Conservation (phyloP, 495 filamentous ascomycete species). For the Collariella sp. region DNA sequence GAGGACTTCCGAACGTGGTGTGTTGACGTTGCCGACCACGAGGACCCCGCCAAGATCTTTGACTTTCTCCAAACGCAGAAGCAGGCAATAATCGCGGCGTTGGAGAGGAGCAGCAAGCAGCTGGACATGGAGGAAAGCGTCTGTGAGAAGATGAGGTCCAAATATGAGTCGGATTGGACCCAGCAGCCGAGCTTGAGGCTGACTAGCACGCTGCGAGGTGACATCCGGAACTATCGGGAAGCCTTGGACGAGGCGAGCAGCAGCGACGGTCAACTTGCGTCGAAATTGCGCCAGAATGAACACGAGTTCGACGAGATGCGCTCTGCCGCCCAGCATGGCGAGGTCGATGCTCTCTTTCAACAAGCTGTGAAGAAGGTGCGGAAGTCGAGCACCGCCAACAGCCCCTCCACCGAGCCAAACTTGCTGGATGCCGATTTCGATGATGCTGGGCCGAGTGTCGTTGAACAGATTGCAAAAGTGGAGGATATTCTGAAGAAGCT, state of each 20-base stretch:
- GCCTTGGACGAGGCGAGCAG: conserved; percentile 82
- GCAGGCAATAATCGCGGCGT: conserved; percentile 53
- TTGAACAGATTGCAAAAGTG: conserved; percentile 80
- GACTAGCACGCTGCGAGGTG: conserved; percentile 76
- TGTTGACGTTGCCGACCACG: conserved; percentile 77
- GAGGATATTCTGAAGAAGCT: conserved; percentile 89
- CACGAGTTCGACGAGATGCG: conserved; percentile 94
- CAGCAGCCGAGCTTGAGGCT: conserved; percentile 89
- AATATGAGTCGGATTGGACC: conserved; percentile 93
- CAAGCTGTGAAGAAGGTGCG: conserved; percentile 62
- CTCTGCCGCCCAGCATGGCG: conserved; percentile 75
- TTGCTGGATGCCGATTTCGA: conserved; percentile 88
- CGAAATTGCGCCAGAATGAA: conserved; percentile 75
- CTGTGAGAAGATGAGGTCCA: conserved; percentile 98
- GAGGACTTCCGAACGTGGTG: conserved; percentile 92
- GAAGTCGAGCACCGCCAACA: conserved; percentile 44
- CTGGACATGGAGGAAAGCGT: conserved; percentile 95
- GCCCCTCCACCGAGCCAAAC: conserved; percentile 61
- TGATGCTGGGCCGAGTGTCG: conserved; percentile 66
- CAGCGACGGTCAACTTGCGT: conserved; percentile 79
- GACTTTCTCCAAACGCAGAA: conserved; percentile 71
- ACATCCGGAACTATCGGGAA: conserved; percentile 76
- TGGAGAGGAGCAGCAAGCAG: conserved; percentile 77
- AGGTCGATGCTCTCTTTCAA: conserved; percentile 84
- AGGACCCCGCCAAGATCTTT: conserved; percentile 61